Conservation (phyloP, 176 grass and related monocot genomes). For the Elymus sibiricus region DNA sequence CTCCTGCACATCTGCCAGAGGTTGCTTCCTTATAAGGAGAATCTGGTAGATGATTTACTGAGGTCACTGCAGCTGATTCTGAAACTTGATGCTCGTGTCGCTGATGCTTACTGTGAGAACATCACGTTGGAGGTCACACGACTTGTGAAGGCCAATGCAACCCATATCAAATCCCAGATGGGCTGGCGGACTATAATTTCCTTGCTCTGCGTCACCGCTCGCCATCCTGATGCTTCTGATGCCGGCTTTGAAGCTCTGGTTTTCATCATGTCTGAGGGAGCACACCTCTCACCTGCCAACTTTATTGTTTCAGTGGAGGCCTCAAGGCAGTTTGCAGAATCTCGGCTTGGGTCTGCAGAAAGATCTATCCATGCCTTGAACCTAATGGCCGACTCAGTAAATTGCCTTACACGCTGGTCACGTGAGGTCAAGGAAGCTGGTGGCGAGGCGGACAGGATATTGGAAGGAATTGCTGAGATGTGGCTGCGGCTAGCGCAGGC, state of each 20-base stretch:
- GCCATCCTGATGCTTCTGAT: slow-evolving; percentile 97
- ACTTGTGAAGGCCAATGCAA: slow-evolving; percentile 88
- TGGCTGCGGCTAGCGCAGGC: slow-evolving; percentile 92
- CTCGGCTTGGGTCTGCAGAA: slow-evolving; percentile 73
- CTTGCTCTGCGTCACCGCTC: slow-evolving; percentile 86
- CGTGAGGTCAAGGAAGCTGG: slow-evolving; percentile 59
- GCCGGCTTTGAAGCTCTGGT: slow-evolving; percentile 84
- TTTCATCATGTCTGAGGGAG: slow-evolving; percentile 91
- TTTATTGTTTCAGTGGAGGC: slow-evolving; percentile 85
- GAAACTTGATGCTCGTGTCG: slow-evolving; percentile 98
- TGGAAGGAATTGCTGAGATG: slow-evolving; percentile 93
- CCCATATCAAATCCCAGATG: slow-evolving; percentile 90
- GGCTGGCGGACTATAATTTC: slow-evolving; percentile 94
- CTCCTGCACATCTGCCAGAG: slow-evolving; percentile 90
- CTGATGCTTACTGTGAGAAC: slow-evolving; percentile 98
- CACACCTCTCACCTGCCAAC: slow-evolving; percentile 81
- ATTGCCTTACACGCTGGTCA: slow-evolving; percentile 75
- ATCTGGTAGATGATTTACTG: slow-evolving; percentile 88
- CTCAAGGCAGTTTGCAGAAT: slow-evolving; percentile 92
- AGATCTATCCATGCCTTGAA: slow-evolving; percentile 87
- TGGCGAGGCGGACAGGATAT: slow-evolving; percentile 65
- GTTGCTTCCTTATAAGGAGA: slow-evolving; percentile 95
- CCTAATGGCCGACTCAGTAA: slow-evolving; percentile 77
- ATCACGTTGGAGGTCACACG: slow-evolving; percentile 88
- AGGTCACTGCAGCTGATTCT: slow-evolving; percentile 81